Base-by-base conservation (phyloP, 139 green algal genomes). In the Protoeuglena noctilucae region DNA sequence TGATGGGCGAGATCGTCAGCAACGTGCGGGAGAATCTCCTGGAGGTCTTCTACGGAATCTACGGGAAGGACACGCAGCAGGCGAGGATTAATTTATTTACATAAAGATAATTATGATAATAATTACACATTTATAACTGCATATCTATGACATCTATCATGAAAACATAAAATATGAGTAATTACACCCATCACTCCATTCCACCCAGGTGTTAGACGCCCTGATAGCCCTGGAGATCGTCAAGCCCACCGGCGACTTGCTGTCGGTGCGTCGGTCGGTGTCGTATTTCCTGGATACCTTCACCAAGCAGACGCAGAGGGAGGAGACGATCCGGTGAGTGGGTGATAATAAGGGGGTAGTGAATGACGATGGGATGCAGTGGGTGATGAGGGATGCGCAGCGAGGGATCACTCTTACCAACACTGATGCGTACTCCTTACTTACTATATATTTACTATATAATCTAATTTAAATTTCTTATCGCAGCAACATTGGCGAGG, bases 221-320 rank as follows among this genome's bases (percentile, higher is more conserved):
- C 67, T 93, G 16, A 64, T 79, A 2, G 65, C 64, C n/a, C 70
- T 93, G 25, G 62, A 63, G 25, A 80, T 93, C 23, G 76, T 93
- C 34, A 74, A 73, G 40, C 64, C 75, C 17, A 83, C 64, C 2
- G 77, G 69, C 5, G 60, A 65, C 68, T 55, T 45, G 28, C 54
- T 86, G 30, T 70, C 66, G 7, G 39, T 90, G 6, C 57, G 63
- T 14, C 62, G 81, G 4, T 65, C 81, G 51, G 79, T 89, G 40
- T 34, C 31, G n/a, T 93, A 73, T 62, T 93, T 93, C 62, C 45
- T 88, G 7, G 57, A 79, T 23, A 84, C 81, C 61, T 65, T 79
- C 47, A 64, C 31, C 41, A 26, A 68, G 4, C 76, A 87, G 71
- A 70, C 75, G 26, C 67, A 92, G 72, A 54, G 76, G 40, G 41